Percentiles rank a stretch among this genome's conserved stretches.
These are phyloP conservation scores for Ustulina deusta DNA, from an alignment of 2,329 filamentous ascomycete genomes.

Conservation along the genomic window DNA sequence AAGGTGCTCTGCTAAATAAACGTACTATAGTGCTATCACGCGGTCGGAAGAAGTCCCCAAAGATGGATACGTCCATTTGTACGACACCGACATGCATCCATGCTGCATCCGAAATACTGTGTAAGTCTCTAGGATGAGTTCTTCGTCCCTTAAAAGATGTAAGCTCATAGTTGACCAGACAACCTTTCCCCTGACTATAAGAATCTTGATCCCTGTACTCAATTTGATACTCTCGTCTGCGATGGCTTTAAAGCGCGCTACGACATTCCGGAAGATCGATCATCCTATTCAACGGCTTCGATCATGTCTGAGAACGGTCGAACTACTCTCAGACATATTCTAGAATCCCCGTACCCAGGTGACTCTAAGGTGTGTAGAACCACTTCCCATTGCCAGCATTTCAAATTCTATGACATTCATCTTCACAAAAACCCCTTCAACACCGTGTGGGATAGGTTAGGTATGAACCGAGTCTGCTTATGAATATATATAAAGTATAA, in stretches of 20 bases:
- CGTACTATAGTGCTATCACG: slow-evolving; percentile 40
- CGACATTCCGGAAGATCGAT: slow-evolving; percentile 74
- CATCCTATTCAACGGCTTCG: slow-evolving; percentile 69
- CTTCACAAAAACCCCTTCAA: neutral
- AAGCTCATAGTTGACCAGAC: slow-evolving; percentile 48
- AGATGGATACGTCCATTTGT: slow-evolving; percentile 57
- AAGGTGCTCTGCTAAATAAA: slow-evolving; percentile 23
- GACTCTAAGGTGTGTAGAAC: slow-evolving; percentile 50
- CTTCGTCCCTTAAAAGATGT: neutral
- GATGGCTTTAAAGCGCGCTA: slow-evolving; percentile 74
- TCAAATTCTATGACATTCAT: neutral
- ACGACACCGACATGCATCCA: slow-evolving; percentile 71
- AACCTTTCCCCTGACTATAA: slow-evolving; percentile 72
- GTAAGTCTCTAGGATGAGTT: slow-evolving; percentile 39
- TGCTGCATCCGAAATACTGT: slow-evolving; percentile 71
- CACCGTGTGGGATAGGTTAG: neutral
- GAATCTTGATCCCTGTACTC: slow-evolving; percentile 73
- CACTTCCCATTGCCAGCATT: neutral
- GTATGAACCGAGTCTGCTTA: neutral
- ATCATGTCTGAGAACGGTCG: slow-evolving; percentile 72
- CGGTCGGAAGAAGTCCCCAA: slow-evolving; percentile 36
- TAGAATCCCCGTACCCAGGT: slow-evolving; percentile 68
- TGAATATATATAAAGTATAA: neutral
- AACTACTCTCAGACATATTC: slow-evolving; percentile 69
- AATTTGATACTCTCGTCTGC: slow-evolving; percentile 76